These are phyloP conservation scores for Macadamia integrifolia DNA, from an alignment of 164 flowering plant genomes.

Conservation along the genomic window DNA sequence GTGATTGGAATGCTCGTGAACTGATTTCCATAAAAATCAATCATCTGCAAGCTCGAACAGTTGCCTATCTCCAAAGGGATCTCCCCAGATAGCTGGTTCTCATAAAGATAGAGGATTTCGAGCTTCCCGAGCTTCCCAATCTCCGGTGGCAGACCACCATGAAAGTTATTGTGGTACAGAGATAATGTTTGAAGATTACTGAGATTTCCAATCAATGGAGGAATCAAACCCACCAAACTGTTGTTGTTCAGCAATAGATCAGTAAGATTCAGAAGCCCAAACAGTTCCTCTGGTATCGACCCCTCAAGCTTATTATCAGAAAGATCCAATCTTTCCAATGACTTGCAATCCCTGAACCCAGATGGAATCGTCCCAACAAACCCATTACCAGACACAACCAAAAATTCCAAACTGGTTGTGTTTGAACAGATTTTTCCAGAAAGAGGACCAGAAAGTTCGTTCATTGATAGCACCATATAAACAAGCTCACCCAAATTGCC, in stretches of 20 bases:
- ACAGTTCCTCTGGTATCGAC: conserved; percentile 55
- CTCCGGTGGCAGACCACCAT: conserved; percentile 59
- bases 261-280: conserved; percentile 43
- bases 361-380: conserved; percentile 63
- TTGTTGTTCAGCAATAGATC: conserved; percentile 79
- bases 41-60: conserved; percentile 67
- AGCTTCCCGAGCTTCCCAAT: conserved; percentile 64
- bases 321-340: conserved; percentile 64
- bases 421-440: conserved; percentile 58
- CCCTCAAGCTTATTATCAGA: conserved; percentile 69
- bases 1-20: conserved; percentile 57
- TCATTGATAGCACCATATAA: conserved; percentile 58
- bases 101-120: conserved; percentile 65
- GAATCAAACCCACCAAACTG: conserved; percentile 61
- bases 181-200: conserved; percentile 56
- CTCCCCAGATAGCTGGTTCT: conserved; percentile 77
- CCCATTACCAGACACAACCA: conserved; percentile 44
- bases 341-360: conserved; percentile 40
- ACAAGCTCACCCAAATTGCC: conserved; percentile 46
- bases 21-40: conserved; percentile 80
- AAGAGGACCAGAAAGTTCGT: conserved; percentile 59
- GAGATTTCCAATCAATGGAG: conserved; percentile 57
- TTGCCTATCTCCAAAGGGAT: conserved; percentile 83
- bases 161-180: conserved; percentile 61
- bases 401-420: conserved; percentile 48